Evolutionary conservation across 2,329 filamentous ascomycete species (phyloP).

Genomic region (Thielaviopsis musarum): DNA sequence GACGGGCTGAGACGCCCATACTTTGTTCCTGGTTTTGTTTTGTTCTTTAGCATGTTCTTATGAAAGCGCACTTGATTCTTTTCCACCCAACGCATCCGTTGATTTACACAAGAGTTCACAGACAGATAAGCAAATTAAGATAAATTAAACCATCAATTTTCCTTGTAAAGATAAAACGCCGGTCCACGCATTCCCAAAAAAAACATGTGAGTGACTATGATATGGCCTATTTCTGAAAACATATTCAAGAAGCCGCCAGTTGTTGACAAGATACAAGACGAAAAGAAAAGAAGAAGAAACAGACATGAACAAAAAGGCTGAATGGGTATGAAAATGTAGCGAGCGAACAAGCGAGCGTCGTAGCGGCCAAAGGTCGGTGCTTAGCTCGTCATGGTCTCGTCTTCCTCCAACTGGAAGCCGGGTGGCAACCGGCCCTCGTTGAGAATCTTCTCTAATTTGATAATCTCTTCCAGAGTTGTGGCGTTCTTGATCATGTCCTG

Average conservation of each 20-base stretch:
- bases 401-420: conserved; percentile 36
- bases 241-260: neutral
- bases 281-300: conserved; percentile 2
- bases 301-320: neutral
- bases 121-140: neutral
- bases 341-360: neutral
- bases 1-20: conserved; percentile 29
- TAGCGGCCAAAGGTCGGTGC: no score
- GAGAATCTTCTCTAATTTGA: conserved; percentile 75
- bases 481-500: conserved; percentile 79
- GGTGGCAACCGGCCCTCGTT: conserved; percentile 74
- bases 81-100: neutral
- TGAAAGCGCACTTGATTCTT: neutral
- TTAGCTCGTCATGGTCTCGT: conserved; percentile 45
- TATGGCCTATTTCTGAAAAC: neutral
- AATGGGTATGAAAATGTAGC: neutral
- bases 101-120: neutral
- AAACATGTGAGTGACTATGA: neutral
- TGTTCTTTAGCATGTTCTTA: conserved; percentile 16
- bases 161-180: neutral
- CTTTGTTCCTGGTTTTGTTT: neutral
- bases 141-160: neutral
- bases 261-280: neutral
- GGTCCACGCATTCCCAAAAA: conserved; percentile 1
- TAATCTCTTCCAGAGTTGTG: conserved; percentile 79